Percentiles rank a stretch among this genome's conserved stretches.
Conservation (phyloP, 768 basidiomycete species). For the Pisolithus sp. region DNA sequence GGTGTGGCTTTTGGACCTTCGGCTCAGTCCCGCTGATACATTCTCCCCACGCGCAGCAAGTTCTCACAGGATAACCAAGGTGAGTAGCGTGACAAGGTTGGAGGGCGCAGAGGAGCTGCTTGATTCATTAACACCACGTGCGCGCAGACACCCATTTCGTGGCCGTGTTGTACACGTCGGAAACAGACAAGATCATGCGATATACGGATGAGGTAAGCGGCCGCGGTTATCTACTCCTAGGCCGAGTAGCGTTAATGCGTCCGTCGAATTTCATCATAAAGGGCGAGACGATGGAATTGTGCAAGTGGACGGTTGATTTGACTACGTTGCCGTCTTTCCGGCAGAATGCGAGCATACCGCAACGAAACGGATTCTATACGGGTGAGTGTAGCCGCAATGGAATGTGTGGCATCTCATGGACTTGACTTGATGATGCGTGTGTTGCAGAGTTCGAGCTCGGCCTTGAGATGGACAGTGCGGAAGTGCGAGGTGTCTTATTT, state of each 20-base stretch:
- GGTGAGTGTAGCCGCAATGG: slow-evolving; percentile 37
- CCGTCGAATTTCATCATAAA: slow-evolving; percentile 17
- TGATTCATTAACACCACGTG: slow-evolving; percentile 3
- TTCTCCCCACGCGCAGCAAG: slow-evolving; percentile 42
- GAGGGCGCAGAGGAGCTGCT: neutral
- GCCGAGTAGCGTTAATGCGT: neutral
- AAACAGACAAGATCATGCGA: slow-evolving; percentile 67
- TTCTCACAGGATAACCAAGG: slow-evolving; percentile 56
- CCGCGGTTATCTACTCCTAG: slow-evolving; percentile 4
- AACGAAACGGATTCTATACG: slow-evolving; percentile 68
- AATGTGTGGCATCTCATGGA: neutral
- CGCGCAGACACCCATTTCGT: slow-evolving; percentile 66
- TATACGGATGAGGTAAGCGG: slow-evolving; percentile 68
- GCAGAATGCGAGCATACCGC: slow-evolving; percentile 54
- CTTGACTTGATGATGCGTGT: neutral
- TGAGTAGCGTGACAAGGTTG: slow-evolving; percentile 10
- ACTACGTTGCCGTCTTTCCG: slow-evolving; percentile 73
- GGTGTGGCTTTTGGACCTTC: neutral
- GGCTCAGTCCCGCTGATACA: slow-evolving; percentile 4
- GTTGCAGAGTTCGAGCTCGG: slow-evolving; percentile 74
- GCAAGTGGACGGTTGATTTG: slow-evolving; percentile 86
- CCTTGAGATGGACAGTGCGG: slow-evolving; percentile 77
- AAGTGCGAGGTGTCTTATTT: slow-evolving; percentile 75
- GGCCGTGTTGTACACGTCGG: slow-evolving; percentile 76
- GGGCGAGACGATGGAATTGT: slow-evolving; percentile 68